A percentile compares a stretch with the other conserved stretches of the same genome.
These are phyloP conservation scores for Jimgerdemannia flammicorona DNA, from an alignment of 192 early-diverging fungal species.

Conservation along the genomic window DNA sequence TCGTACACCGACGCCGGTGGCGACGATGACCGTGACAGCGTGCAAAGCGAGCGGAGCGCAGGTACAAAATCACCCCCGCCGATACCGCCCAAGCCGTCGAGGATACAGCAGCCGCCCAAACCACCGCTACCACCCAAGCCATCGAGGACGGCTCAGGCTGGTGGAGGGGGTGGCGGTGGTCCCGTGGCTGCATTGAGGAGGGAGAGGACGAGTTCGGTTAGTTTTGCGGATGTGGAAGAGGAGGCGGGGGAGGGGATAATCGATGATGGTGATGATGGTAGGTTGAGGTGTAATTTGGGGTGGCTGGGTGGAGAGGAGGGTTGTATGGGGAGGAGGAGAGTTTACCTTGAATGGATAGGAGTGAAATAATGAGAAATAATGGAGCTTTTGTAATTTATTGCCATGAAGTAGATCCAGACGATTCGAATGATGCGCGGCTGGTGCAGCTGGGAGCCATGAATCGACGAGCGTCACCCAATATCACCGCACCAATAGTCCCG, in stretches of 20 bases:
- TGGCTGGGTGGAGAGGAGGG: no score
- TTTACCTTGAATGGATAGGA: neutral
- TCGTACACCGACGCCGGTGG: conserved; percentile 13
- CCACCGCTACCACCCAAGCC: conserved; percentile 56
- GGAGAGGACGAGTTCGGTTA: conserved; percentile 14
- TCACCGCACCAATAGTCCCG: neutral
- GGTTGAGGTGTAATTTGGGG: neutral
- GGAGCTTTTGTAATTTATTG: neutral
- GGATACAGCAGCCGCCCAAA: conserved; percentile 39
- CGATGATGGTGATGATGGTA: conserved; percentile 24
- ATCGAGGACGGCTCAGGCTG: conserved; percentile 13
- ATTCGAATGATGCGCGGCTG: neutral
- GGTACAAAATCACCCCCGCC: conserved; percentile 28
- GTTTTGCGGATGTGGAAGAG: conserved; percentile 30
- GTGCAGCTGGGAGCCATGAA: neutral
- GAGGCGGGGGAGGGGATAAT: conserved; percentile 31
- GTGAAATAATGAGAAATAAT: neutral
- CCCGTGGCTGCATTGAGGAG: conserved; percentile 2
- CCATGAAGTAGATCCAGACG: neutral
- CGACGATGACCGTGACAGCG: conserved; percentile 11
- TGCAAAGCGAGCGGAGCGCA: conserved; percentile 10
- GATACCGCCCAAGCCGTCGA: conserved; percentile 51
- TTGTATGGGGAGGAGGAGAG: no score
- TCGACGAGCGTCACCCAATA: neutral
- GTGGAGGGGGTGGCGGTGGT: neutral